These are phyloP conservation scores for Ophiobolus disseminans DNA, from an alignment of 2,329 filamentous ascomycete species.

Conservation along the genomic window DNA sequence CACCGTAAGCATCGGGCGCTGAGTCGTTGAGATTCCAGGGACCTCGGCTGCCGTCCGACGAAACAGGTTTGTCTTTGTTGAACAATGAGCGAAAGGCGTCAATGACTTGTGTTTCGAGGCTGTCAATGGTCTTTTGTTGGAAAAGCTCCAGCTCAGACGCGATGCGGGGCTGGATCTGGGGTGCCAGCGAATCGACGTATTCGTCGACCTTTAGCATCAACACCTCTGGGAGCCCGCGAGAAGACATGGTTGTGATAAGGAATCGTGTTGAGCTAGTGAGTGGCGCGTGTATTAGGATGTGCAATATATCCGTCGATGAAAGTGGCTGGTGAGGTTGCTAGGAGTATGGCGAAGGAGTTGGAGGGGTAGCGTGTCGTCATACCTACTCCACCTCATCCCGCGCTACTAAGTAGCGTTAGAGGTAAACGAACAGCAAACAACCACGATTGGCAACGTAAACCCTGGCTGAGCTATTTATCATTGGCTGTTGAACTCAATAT, in stretches of 20 bases:
- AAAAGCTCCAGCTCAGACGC: conserved; percentile 37
- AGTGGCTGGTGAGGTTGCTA: too few relatives aligned
- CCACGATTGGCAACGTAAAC: too few relatives aligned
- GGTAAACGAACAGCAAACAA: too few relatives aligned
- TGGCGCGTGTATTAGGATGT: not conserved
- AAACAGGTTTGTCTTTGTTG: conserved; percentile 25
- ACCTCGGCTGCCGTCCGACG: conserved; percentile 22
- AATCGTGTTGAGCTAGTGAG: not conserved
- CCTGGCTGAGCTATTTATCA: too few relatives aligned
- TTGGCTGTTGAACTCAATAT: too few relatives aligned
- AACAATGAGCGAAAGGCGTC: conserved; percentile 40
- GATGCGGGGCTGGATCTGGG: conserved; percentile 42
- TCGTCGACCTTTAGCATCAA: conserved; percentile 38
- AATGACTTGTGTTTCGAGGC: conserved; percentile 37
- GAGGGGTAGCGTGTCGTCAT: too few relatives aligned
- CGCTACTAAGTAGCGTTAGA: too few relatives aligned
- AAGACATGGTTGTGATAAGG: conserved; percentile 20
- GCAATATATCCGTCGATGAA: too few relatives aligned
- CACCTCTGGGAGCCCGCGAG: conserved; percentile 29
- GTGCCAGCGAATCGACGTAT: conserved; percentile 40
- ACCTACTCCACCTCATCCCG: too few relatives aligned
- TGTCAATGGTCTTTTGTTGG: conserved; percentile 42
- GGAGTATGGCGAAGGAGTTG: too few relatives aligned
- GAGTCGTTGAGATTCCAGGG: conserved; percentile 34
- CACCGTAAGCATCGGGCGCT: conserved; percentile 38